Base-by-base conservation (phyloP, 2,329 filamentous ascomycete genomes). In the Sporothrix protearum region DNA sequence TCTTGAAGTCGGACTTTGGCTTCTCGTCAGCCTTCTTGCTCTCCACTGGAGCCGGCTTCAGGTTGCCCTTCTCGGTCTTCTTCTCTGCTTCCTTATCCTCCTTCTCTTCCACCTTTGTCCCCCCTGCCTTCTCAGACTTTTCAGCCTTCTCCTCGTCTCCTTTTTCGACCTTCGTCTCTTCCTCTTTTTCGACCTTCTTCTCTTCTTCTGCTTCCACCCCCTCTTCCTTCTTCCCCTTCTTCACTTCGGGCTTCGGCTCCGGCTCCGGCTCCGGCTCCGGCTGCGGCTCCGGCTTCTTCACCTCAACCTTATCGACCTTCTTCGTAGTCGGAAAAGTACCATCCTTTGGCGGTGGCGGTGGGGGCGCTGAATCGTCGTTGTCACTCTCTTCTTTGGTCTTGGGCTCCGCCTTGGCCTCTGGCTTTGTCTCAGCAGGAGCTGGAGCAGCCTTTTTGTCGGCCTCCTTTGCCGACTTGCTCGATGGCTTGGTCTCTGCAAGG, bases 291-390 rank as follows among this genome's bases (percentile, higher is more conserved):
- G n/a, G n/a, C n/a, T n/a, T 39, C 22, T 16, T 49, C 39, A 47
- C 28, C 51, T 47, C 53, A 1, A 3, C 51, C 16, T 59, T 61
- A 28, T 68, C 39, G 39, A 42, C 39, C 39, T 42, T 51, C 28
- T 57, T 36, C 14, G 53, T 42, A 25, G 55, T 16, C 25, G 69
- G 14, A 42, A 57, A 42, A 9, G 53, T 39, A 5, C n/a, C 45
- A 14, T 71, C 71, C 33, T 71, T 71, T 25, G 70, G 64, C 1
- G 53, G 66, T 2, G 66, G 66, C 30, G 66, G 49, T 1, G 64
- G 70, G 16, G 70, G 70, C 7, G 53, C 36, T 4, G 33, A 42
- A 33, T 59, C 39, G 19, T 66, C 49, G 3, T 61, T 30, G 51
- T 53, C 51, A 8, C 51, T 68, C 14, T 68, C 70, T 10, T 53